phyloP scores from a whole-genome alignment of 495 filamentous ascomycete genomes.

The Xylaria curta region DNA sequence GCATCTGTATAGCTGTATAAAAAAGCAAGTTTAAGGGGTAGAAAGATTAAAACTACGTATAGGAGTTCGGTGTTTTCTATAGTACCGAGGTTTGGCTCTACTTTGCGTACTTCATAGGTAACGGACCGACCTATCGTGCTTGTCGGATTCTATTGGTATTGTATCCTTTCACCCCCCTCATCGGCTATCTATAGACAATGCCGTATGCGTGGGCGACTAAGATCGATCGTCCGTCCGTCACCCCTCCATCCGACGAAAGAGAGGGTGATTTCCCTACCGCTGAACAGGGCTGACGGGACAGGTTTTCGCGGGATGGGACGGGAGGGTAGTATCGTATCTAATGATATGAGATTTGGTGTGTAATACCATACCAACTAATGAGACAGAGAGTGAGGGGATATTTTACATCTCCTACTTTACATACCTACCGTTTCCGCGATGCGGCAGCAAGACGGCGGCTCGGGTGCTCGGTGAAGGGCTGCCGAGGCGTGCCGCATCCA shows the following conservation, averaged over 20 bases:
- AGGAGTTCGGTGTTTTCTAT: slow-evolving; percentile 7
- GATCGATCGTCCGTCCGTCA: slow-evolving; percentile 23
- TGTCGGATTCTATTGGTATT: neutral
- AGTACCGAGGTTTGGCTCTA: slow-evolving; percentile 11
- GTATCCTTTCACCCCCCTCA: neutral
- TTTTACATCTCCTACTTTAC: neutral
- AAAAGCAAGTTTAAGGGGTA: slow-evolving; percentile 22
- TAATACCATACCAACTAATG: neutral
- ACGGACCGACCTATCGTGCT: neutral
- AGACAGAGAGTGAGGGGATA: neutral
- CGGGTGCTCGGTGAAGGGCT: slow-evolving; percentile 45
- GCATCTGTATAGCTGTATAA: slow-evolving; percentile 3
- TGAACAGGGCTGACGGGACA: slow-evolving; percentile 27
- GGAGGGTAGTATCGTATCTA: slow-evolving; percentile 20
- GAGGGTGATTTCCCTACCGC: slow-evolving; percentile 12
- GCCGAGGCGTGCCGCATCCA: slow-evolving; percentile 39
- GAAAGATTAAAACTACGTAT: neutral
- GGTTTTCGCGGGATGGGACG: slow-evolving; percentile 21
- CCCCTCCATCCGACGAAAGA: slow-evolving; percentile 21
- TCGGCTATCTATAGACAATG: slow-evolving; percentile 22
- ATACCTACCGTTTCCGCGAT: slow-evolving; percentile 16
- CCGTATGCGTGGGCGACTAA: slow-evolving; percentile 21
- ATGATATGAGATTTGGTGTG: slow-evolving; percentile 21
- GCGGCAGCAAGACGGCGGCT: slow-evolving; percentile 31
- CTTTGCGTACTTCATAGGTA: neutral